Percentiles rank a stretch among this genome's conserved stretches.
These are phyloP conservation scores for Schwanniomyces pseudopolymorphus DNA, from an alignment of 805 yeast species.

Conservation along the genomic window DNA sequence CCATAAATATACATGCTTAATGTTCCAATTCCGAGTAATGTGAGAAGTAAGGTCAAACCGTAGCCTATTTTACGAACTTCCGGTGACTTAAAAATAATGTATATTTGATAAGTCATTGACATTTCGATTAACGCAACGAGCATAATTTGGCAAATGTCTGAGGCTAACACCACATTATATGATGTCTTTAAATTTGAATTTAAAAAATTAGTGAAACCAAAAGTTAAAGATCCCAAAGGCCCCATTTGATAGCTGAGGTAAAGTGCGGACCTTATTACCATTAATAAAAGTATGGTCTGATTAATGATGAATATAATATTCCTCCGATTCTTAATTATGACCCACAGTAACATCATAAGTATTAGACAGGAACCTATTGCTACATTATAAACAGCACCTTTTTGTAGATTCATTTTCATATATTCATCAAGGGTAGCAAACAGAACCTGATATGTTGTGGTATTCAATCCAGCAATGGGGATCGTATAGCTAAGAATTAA, in stretches of 20 bases:
- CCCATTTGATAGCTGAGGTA: constrained; percentile 56
- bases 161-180: constrained; percentile 54
- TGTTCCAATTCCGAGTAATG: constrained; percentile 51
- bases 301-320: constrained; percentile 78
- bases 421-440: constrained; percentile 14
- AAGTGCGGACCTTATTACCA: constrained; percentile 61
- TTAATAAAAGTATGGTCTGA: constrained; percentile 53
- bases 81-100: constrained; percentile 65
- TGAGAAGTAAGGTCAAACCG: constrained; percentile 36
- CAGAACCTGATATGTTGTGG: constrained; percentile 6
- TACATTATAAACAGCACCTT: constrained; percentile 15
- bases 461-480: constrained; percentile 6
- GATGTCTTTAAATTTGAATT: constrained; percentile 30
- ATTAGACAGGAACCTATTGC: constrained; percentile 16
- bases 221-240: constrained; percentile 49
- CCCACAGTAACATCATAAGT: constrained; percentile 11
- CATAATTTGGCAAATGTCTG: constrained; percentile 59
- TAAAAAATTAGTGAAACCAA: constrained; percentile 31
- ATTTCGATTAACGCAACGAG: constrained; percentile 60
- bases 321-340: constrained; percentile 41
- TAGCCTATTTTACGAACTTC: constrained; percentile 44
- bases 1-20: constrained; percentile 58
- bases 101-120: constrained; percentile 71
- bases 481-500: constrained; percentile 13
- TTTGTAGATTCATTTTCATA: constrained; percentile 4